phyloP scores from a whole-genome alignment of 805 yeast genomes.

The Yamadazyma takamatsuzukensis region DNA sequence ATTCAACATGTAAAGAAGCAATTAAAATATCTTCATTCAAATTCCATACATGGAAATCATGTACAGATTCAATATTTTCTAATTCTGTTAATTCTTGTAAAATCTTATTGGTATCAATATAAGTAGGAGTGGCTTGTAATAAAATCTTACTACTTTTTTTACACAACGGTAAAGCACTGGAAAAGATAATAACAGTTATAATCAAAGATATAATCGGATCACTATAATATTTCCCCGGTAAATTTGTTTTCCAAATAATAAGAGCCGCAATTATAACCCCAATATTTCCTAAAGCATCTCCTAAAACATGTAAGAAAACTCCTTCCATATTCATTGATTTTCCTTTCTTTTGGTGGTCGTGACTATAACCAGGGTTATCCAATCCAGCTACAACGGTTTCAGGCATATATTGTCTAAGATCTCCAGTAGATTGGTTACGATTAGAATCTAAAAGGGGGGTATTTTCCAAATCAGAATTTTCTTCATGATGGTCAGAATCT shows the following conservation, averaged over 20 bases:
- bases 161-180: conserved; percentile 89
- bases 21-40: conserved; percentile 81
- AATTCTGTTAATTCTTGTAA: conserved; percentile 63
- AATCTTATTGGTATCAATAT: conserved; percentile 71
- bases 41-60: conserved; percentile 97
- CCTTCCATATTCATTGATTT: conserved; percentile 96
- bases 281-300: conserved; percentile 93
- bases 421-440: conserved; percentile 9
- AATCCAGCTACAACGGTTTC: conserved; percentile 42
- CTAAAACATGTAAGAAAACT: conserved; percentile 89
- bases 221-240: conserved; percentile 77
- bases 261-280: conserved; percentile 90
- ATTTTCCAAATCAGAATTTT: conserved; percentile 2
- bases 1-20: conserved; percentile 85
- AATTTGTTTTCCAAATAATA: conserved; percentile 91
- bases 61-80: conserved; percentile 77
- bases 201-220: conserved; percentile 86
- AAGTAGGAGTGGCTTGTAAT: conserved; percentile 89
- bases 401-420: conserved; percentile 41
- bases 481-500: conserved; percentile 3
- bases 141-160: conserved; percentile 80
- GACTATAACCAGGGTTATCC: conserved; percentile 3
- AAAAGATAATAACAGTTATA: conserved; percentile 83
- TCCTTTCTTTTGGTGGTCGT: conserved; percentile 19
- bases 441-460: neutral